Conservation (phyloP, 1,139 yeast species). For the Diutina neorugosa region DNA sequence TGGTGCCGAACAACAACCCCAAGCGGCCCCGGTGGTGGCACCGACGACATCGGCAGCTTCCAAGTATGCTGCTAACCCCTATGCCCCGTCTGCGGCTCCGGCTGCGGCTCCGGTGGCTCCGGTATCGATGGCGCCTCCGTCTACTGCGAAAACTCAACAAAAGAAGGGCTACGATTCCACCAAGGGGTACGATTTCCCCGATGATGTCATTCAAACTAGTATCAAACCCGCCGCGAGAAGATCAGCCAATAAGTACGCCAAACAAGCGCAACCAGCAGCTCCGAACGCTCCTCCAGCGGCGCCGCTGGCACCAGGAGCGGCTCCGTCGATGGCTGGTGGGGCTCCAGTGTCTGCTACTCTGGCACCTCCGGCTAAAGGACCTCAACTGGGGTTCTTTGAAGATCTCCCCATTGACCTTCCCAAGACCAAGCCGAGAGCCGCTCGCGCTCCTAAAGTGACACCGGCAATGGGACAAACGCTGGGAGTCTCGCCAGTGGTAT, state of each 20-base stretch:
- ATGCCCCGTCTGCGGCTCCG: background rate
- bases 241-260: background rate
- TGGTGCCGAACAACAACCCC: constrained; percentile 6
- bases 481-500: background rate
- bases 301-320: too few relatives aligned
- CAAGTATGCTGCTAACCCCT: background rate
- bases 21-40: background rate
- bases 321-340: too few relatives aligned
- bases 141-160: too few relatives aligned
- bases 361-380: constrained; percentile 3
- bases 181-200: constrained; percentile 1
- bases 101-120: background rate
- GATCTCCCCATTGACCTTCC: constrained; percentile 34
- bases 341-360: background rate
- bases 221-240: background rate
- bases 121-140: too few relatives aligned
- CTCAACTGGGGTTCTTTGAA: constrained; percentile 31
- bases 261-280: background rate
- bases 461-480: background rate
- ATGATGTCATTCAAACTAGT: background rate
- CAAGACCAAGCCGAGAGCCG: constrained; percentile 15
- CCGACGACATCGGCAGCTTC: background rate
- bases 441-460: constrained; percentile 19
- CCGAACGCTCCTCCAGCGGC: background rate
- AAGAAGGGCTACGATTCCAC: background rate